Evolutionary conservation across 768 basidiomycete genomes (phyloP), one percentile per base, ranked within the genome.

Genomic region (Infundibulicybe gibba): DNA sequence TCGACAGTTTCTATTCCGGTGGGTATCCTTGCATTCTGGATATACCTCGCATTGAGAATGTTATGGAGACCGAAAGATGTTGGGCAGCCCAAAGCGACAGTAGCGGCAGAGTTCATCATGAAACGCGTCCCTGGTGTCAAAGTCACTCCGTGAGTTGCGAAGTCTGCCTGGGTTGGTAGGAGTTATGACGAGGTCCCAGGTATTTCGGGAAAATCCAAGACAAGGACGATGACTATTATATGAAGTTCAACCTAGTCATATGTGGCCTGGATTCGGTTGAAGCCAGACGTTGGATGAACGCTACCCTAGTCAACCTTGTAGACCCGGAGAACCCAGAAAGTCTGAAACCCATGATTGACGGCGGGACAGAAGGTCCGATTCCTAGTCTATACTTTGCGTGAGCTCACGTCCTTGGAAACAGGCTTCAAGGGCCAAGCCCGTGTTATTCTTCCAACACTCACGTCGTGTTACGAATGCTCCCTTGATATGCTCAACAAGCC

Each of bases 341-440:
- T 56, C 56, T 98, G 60, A 98, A 97, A 58, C 97, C 97, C 15
- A 77, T 99, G 42, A 97, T 99, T 54, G 97, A 99, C 58, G 97
- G 97, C 21, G 97, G 97, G 32, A 99, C 97, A 2, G 97, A 99
- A 80, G 97, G 95, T 90, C 47, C 33, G 64, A 11, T 31, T 34
- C 13, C 25, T 48, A 49, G 43, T 43, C 34, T 25, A 32, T 32
- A 41, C 19, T 25, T 25, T 25, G 25, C 8, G 25, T 25, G 25
- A 25, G 25, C 25, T 25, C 25, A 25, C 8, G 25, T n/a, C 19
- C 17, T 34, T 19, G 21, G 15, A 31, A 32, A 11, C 58, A 98
- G 94, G 95, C 21, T 99, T 99, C 81, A 95, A 92, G 68, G 97
- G 97, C 13, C 97, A 99, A 69, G 93, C 94, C 35, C 84, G 94